Evolutionary conservation across 345 rosid species (phyloP), one percentile per base, ranked within the genome.

Genomic region (Eucalyptus curtisii): DNA sequence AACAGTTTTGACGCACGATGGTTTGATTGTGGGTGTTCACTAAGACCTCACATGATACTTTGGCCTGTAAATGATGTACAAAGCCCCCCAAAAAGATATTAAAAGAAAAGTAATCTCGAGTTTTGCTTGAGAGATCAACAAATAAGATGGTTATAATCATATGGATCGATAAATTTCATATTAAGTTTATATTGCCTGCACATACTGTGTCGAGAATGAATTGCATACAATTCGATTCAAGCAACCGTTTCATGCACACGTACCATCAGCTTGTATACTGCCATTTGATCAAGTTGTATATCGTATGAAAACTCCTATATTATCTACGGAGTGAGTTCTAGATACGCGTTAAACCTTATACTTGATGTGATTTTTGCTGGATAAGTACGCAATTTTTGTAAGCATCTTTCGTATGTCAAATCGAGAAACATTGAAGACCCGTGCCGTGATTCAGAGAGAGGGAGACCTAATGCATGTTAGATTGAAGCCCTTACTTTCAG

Each of bases 401-500:
- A 24, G 37, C 44, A 9, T 11, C 80, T 31, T 9, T 33, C 11
- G 81, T 71, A 71, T 33, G 82, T 37, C 25, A 20, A 71, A 37
- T 37, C 82, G 82, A 71, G 82, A 19, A 40, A 61, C 68, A 61
- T 6, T 61, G 68, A 61, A 59, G 31, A 61, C 31, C 68, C 31
- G n/a, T 61, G 68, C 33, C 68, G 68, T 27, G 68, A 61, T 27
- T 27, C 16, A 85, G 53, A 85, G 55, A 27, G 86, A 37, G 45
- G 25, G 22, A 33, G n/a, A 86, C 30, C 31, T 44, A 52, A 31
- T 59, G 27, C 24, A 12, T 5, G 66, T 20, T 13, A 52, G 59
- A 53, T 53, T 17, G 66, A 86, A 30, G 15, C 47, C 47, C 68
- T 92, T 94, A 96, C 98, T 95, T 96, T 90, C 88, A 96, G 92